Conservation (phyloP, 1,284 basidiomycete species). For the Grifola frondosa region DNA sequence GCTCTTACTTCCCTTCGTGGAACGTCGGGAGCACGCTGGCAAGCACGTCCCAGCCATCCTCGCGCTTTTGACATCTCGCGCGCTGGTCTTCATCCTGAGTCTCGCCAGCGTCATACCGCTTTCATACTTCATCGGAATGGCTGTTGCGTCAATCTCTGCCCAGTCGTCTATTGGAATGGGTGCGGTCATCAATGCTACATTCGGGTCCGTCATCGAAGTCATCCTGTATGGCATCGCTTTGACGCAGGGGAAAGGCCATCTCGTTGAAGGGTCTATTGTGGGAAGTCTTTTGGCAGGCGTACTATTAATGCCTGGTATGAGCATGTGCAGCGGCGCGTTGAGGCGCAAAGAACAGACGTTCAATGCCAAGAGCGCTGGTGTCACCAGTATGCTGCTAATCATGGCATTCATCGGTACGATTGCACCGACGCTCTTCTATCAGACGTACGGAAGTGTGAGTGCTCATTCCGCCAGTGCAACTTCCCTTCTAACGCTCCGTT, state of each 20-base stretch:
- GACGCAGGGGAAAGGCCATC: slow-evolving; percentile 84
- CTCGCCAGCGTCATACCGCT: slow-evolving; percentile 94
- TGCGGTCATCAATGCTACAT: slow-evolving; percentile 99
- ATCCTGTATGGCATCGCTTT: slow-evolving; percentile 91
- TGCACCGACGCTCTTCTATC: slow-evolving; percentile 96
- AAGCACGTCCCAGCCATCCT: slow-evolving; percentile 68
- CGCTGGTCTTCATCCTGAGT: slow-evolving; percentile 83
- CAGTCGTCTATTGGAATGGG: slow-evolving; percentile 99
- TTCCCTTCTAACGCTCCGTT: slow-evolving; percentile 1
- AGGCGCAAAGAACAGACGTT: slow-evolving; percentile 95
- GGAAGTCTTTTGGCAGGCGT: slow-evolving; percentile 95
- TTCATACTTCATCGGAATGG: slow-evolving; percentile 99
- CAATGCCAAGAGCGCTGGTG: slow-evolving; percentile 97
- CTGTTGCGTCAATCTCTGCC: slow-evolving; percentile 96
- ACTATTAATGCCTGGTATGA: slow-evolving; percentile 93
- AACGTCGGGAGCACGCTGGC: slow-evolving; percentile 51
- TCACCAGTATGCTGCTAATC: slow-evolving; percentile 99
- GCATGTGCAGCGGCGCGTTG: slow-evolving; percentile 95
- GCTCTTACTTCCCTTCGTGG: slow-evolving; percentile 74
- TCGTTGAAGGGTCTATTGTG: slow-evolving; percentile 97
- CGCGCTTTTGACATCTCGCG: slow-evolving; percentile 69
- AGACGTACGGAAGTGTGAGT: slow-evolving; percentile 95
- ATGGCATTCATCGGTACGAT: slow-evolving; percentile 99
- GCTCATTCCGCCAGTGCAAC: slow-evolving; percentile 5
- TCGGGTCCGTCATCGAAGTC: slow-evolving; percentile 98